These are phyloP conservation scores for Gamsiella multidivaricata DNA, from an alignment of 192 early-diverging fungal genomes.

Conservation along the genomic window DNA sequence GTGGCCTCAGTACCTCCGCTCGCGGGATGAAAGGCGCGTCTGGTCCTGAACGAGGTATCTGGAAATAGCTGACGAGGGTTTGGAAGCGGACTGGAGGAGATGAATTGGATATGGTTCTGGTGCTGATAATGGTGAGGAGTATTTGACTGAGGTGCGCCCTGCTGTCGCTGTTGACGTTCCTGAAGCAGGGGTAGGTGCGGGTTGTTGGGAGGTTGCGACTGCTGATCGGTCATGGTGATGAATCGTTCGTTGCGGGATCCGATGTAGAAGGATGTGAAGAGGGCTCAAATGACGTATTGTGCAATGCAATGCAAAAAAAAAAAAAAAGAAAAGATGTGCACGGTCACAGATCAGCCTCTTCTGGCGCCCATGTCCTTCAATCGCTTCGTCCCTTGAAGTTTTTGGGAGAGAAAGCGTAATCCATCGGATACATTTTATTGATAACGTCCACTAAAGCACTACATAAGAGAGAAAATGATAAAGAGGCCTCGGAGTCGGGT, in stretches of 20 bases:
- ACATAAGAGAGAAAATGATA: no score
- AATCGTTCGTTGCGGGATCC: neutral
- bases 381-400: no score
- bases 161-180: neutral
- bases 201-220: slow-evolving; percentile 2
- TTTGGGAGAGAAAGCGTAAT: no score
- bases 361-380: no score
- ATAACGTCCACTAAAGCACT: no score
- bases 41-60: slow-evolving; percentile 21
- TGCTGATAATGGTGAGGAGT: slow-evolving; percentile 34
- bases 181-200: slow-evolving; percentile 22
- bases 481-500: no score
- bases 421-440: no score
- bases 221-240: slow-evolving; percentile 21
- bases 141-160: slow-evolving; percentile 2
- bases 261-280: neutral
- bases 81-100: slow-evolving; percentile 39
- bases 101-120: slow-evolving; percentile 47
- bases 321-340: no score
- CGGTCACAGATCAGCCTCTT: no score
- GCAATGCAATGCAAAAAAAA: neutral
- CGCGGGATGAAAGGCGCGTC: slow-evolving; percentile 39
- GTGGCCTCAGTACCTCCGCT: neutral
- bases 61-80: slow-evolving; percentile 51
- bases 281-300: neutral